Conservation (phyloP, 352 stramenopile species). For the Globisporangium alternatum region DNA sequence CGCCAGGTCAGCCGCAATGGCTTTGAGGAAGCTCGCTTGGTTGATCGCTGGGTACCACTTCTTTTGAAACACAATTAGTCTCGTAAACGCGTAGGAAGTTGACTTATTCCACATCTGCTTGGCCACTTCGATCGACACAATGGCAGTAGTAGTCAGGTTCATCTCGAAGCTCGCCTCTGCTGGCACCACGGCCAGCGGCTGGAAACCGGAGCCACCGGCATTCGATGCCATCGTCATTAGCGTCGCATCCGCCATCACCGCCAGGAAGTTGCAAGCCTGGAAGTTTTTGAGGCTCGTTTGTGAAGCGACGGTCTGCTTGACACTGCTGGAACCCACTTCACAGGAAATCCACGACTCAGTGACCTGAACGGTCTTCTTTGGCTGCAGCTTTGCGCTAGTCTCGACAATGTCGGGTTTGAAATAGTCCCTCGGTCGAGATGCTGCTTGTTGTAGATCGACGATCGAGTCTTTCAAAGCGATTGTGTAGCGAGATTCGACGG, state of each 20-base stretch:
- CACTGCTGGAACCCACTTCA: conserved; percentile 16
- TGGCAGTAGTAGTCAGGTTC: conserved; percentile 27
- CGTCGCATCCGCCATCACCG: conserved; percentile 25
- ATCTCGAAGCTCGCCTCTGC: conserved; percentile 54
- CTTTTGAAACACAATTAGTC: conserved; percentile 28
- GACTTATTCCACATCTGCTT: conserved; percentile 31
- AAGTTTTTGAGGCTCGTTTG: conserved; percentile 33
- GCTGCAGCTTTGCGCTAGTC: conserved; percentile 37
- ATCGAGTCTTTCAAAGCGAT: conserved; percentile 32
- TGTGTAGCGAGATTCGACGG: conserved; percentile 20
- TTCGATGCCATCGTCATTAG: conserved; percentile 6
- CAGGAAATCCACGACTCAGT: conserved; percentile 43
- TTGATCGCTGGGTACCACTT: conserved; percentile 51
- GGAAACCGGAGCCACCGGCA: not conserved
- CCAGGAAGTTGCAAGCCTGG: conserved; percentile 52
- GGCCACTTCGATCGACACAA: conserved; percentile 39
- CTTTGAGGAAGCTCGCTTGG: not conserved
- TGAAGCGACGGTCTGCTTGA: conserved; percentile 28
- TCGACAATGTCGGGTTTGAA: conserved; percentile 49
- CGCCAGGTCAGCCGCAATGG: not conserved
- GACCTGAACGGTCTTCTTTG: conserved; percentile 32
- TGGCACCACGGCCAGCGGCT: conserved; percentile 21
- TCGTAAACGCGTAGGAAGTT: conserved; percentile 37
- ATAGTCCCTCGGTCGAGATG: conserved; percentile 43
- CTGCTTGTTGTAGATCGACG: conserved; percentile 31